Evolutionary conservation across 2,329 filamentous ascomycete genomes (phyloP).

Genomic region (Thielaviopsis euricoi): DNA sequence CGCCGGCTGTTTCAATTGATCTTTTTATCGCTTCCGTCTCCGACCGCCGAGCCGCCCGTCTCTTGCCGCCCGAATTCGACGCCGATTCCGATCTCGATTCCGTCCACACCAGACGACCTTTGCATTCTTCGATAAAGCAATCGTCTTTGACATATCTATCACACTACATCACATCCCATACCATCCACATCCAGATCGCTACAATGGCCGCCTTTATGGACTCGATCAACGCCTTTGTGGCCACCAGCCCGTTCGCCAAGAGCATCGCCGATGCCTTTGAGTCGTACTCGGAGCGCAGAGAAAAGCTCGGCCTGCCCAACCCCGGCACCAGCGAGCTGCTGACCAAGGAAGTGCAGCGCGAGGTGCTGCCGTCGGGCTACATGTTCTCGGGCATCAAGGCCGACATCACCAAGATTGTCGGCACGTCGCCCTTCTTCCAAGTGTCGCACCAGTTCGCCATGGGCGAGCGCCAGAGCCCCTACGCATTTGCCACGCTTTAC

Average conservation of each 20-base stretch:
- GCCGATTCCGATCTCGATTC: neutral
- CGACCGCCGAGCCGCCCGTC: neutral
- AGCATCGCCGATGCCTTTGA: constrained; percentile 62
- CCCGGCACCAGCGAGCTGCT: constrained; percentile 85
- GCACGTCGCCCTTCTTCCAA: constrained; percentile 85
- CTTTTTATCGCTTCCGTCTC: neutral
- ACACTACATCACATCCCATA: too few species aligned
- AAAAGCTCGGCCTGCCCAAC: constrained; percentile 75
- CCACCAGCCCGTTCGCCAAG: constrained; percentile 55
- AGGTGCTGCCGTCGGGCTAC: constrained; percentile 90
- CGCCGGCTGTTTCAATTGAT: neutral
- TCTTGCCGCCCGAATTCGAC: neutral
- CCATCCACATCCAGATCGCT: too few species aligned
- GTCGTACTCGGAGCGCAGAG: constrained; percentile 71
- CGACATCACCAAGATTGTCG: constrained; percentile 93
- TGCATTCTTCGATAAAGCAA: neutral
- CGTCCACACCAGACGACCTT: neutral
- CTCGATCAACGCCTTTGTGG: constrained; percentile 45
- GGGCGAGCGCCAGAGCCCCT: constrained; percentile 84
- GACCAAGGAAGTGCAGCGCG: constrained; percentile 81
- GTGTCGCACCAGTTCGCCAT: constrained; percentile 94
- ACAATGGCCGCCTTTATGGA: constrained; percentile 36
- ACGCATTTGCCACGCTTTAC: constrained; percentile 87
- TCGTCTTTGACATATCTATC: too few species aligned
- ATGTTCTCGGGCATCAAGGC: constrained; percentile 94